These are phyloP conservation scores for Ramaria rubella DNA, from an alignment of 768 basidiomycete genomes.

Conservation along the genomic window DNA sequence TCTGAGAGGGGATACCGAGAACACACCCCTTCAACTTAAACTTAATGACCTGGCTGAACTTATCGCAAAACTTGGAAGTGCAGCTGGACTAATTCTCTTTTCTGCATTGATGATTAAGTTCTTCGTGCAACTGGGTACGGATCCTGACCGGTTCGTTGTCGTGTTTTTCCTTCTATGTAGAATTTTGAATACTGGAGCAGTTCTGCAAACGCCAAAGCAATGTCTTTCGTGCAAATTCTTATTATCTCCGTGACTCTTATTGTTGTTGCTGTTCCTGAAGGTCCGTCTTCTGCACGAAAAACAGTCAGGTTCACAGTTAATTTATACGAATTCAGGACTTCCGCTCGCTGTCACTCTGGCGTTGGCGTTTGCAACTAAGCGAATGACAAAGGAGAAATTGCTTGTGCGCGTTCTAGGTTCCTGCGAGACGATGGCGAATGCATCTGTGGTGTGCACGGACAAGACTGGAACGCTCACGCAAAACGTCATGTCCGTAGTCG, in stretches of 20 bases:
- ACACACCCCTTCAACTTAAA: conserved; percentile 91
- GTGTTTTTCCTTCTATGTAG: neutral
- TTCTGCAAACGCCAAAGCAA: conserved; percentile 74
- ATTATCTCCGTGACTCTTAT: conserved; percentile 93
- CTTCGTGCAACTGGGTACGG: conserved; percentile 76
- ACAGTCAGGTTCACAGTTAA: conserved; percentile 8
- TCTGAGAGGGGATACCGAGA: conserved; percentile 77
- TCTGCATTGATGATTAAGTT: conserved; percentile 84
- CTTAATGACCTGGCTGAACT: conserved; percentile 90
- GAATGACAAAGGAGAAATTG: conserved; percentile 95
- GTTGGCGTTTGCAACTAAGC: conserved; percentile 92
- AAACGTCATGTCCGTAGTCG: conserved; percentile 94
- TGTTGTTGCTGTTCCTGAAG: conserved; percentile 86
- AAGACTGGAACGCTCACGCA: conserved; percentile 96
- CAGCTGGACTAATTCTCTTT: conserved; percentile 80
- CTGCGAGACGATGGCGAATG: conserved; percentile 98
- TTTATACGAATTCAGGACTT: conserved; percentile 46
- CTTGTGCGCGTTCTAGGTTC: conserved; percentile 93
- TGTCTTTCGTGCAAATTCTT: conserved; percentile 85
- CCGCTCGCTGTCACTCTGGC: conserved; percentile 96
- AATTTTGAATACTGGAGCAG: conserved; percentile 27
- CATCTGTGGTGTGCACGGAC: conserved; percentile 92
- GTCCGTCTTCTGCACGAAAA: conserved; percentile 23
- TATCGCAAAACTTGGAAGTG: conserved; percentile 85
- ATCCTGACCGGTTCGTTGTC: conserved; percentile 47